Evolutionary conservation across 495 filamentous ascomycete genomes (phyloP).

Genomic region (Aspergillus taichungensis): DNA sequence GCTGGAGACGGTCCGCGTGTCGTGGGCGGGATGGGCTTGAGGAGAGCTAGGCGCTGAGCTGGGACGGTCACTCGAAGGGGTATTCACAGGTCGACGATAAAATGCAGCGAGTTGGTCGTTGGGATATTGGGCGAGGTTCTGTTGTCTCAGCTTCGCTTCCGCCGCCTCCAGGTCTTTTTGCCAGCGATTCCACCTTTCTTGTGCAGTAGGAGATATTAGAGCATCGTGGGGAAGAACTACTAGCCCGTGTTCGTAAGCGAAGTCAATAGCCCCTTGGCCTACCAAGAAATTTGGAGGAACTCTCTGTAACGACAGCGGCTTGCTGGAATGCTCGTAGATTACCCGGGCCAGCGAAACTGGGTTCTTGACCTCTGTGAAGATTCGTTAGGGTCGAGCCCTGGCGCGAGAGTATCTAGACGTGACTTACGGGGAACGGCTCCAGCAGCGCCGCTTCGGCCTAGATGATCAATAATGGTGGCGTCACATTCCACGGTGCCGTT

Average conservation of each 20-base stretch:
- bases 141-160: slow-evolving; percentile 19
- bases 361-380: slow-evolving; percentile 69
- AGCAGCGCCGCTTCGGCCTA: slow-evolving; percentile 83
- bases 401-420: background rate
- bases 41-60: slow-evolving; percentile 3
- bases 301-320: slow-evolving; percentile 66
- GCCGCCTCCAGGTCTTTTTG: slow-evolving; percentile 58
- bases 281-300: slow-evolving; percentile 91
- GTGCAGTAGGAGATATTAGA: slow-evolving; percentile 64
- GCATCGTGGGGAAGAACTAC: slow-evolving; percentile 57
- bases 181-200: slow-evolving; percentile 70
- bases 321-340: slow-evolving; percentile 65
- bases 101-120: slow-evolving; percentile 10
- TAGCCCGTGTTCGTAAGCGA: slow-evolving; percentile 71
- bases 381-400: background rate
- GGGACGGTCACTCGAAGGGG: slow-evolving; percentile 3
- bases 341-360: slow-evolving; percentile 79
- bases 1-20: too few species aligned
- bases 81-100: slow-evolving; percentile 10
- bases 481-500: slow-evolving; percentile 91
- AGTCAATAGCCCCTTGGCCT: slow-evolving; percentile 72
- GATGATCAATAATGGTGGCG: slow-evolving; percentile 83
- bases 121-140: slow-evolving; percentile 7
- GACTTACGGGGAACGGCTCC: slow-evolving; percentile 80
- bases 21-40: background rate